Base-by-base conservation (phyloP, 1,284 basidiomycete genomes). In the Polyporus tsugae region DNA sequence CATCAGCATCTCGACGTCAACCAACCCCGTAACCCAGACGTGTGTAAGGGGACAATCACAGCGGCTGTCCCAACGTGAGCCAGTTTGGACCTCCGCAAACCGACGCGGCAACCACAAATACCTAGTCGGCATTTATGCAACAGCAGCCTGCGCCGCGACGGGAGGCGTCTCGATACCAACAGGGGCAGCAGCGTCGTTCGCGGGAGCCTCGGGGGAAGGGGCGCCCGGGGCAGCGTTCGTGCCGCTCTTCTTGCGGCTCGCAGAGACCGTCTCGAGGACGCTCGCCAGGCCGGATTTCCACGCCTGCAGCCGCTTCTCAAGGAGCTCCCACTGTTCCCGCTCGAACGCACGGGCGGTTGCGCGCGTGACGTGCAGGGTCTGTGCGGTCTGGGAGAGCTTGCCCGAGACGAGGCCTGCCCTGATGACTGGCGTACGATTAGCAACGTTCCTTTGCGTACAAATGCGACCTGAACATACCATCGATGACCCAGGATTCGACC, bases 401-500 rank as follows among this genome's bases (percentile, higher is more conserved):
- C 94, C 96, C 46, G 89, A 88, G 59, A 97, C 80, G 55, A 98
- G 87, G 61, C 92, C 91, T 6, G 91, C 88, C 72, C 95, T 93
- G 77, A 98, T 96, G 65, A 93, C 96, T 97, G 72, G 7, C 4
- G 15, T 11, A 44, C 38, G 65, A 4, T 41, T 15, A 36, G 35
- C 22, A 6, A 53, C 39, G 25, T 35, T 15, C 13, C 3, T 22
- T 52, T 6, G 35, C 13, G 19, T 29, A 22, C 17, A 66, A 60
- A 33, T 65, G 61, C 58, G 46, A 39, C 17, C 42, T 68, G 39
- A 22, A 77, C 84, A 66, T 78, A 96, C 95, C 93, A 80, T 97
- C 95, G 75, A 97, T 97, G 62, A 93, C 91, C 95, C 95, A 97
- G 76, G 89, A 90, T 79, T 98, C 96, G 36, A 98, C 95, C 68